A percentile compares a stretch with the other conserved stretches of the same genome.
These are phyloP conservation scores for Harrya chromipes DNA, from an alignment of 768 basidiomycete species.

Conservation along the genomic window DNA sequence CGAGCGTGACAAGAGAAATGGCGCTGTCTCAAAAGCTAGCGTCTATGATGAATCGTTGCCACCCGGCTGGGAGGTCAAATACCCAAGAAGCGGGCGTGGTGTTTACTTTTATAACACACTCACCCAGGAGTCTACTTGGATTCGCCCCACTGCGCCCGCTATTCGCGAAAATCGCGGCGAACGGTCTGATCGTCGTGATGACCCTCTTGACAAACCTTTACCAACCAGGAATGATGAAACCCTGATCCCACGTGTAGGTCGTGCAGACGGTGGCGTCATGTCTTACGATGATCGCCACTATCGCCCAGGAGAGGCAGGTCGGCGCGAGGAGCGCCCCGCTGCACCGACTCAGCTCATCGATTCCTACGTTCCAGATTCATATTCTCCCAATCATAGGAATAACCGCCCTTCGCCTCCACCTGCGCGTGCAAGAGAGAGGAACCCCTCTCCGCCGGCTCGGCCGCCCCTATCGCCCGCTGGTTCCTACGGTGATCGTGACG, in stretches of 20 bases:
- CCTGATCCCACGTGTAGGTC: constrained; percentile 27
- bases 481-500: constrained; percentile 24
- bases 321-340: constrained; percentile 27
- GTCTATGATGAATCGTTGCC: constrained; percentile 41
- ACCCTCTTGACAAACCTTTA: constrained; percentile 24
- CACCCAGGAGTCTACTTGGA: constrained; percentile 60
- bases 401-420: constrained; percentile 23
- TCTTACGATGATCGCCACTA: constrained; percentile 66
- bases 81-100: constrained; percentile 46
- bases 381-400: constrained; percentile 23
- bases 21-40: constrained; percentile 24
- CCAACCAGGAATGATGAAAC: constrained; percentile 23
- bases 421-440: constrained; percentile 23
- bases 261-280: constrained; percentile 32
- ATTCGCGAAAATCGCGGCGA: constrained; percentile 24
- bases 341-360: constrained; percentile 21
- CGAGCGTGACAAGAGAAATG: constrained; percentile 44
- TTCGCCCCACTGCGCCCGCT: constrained; percentile 40
- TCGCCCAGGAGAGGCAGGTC: constrained; percentile 42
- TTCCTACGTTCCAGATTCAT: constrained; percentile 29
- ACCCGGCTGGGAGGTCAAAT: constrained; percentile 58
- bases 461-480: constrained; percentile 20
- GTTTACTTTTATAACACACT: constrained; percentile 57
- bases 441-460: constrained; percentile 19
- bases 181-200: constrained; percentile 26